Evolutionary conservation across 2,329 filamentous ascomycete genomes (phyloP).

Genomic region (Coniochaeta sp.): DNA sequence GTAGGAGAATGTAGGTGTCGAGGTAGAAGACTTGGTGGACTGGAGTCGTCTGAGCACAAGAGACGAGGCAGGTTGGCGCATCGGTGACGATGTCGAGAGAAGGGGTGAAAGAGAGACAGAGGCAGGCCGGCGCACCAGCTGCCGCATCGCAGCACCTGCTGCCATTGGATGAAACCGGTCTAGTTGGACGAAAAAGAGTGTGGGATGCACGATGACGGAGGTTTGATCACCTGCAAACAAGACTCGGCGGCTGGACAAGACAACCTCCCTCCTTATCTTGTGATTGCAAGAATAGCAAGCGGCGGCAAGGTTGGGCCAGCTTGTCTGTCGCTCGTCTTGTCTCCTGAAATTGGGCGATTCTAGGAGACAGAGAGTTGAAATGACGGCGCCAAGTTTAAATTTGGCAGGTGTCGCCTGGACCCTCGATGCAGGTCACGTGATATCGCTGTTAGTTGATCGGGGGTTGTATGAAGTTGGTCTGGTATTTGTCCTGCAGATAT

Average conservation of each 20-base stretch:
- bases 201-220: constrained; percentile 11
- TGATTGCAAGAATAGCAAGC: too few species aligned
- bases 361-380: neutral
- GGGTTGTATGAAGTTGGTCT: too few species aligned
- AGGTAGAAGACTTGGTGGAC: neutral
- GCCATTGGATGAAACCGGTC: constrained; percentile 7
- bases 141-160: constrained; percentile 13
- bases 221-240: neutral
- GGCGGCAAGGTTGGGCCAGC: too few species aligned
- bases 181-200: neutral
- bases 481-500: too few species aligned
- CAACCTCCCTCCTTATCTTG: too few species aligned
- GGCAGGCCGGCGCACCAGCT: constrained; percentile 13
- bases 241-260: too few species aligned
- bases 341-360: too few species aligned
- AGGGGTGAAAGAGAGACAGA: constrained; percentile 6
- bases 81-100: constrained; percentile 7
- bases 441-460: neutral
- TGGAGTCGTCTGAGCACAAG: neutral
- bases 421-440: neutral
- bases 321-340: too few species aligned
- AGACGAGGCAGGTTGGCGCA: constrained; percentile 1
- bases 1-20: neutral
- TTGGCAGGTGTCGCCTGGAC: neutral
- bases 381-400: constrained; percentile 1